A percentile compares a stretch with the other conserved stretches of the same genome.
Conservation (phyloP, 106 monocot genomes). For the Narthecium ossifragum region DNA sequence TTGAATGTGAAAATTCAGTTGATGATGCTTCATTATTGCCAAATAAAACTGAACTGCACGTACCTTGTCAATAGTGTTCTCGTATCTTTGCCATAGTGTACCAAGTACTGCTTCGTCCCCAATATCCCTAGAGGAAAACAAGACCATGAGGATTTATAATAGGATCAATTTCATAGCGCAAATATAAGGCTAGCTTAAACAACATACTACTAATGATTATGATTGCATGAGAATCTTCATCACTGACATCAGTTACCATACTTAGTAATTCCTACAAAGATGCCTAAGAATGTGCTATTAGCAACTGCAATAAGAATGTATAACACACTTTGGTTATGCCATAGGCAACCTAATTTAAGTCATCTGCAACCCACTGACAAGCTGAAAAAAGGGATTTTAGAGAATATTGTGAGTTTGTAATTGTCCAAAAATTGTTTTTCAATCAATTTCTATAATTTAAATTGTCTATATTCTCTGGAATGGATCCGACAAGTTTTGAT, state of each 20-base stretch:
- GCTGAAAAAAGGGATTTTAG: too few relatives aligned
- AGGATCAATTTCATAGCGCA: background rate
- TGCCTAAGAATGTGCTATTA: background rate
- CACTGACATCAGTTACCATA: background rate
- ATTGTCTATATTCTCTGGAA: too few relatives aligned
- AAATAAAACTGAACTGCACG: too few relatives aligned
- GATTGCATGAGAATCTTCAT: background rate
- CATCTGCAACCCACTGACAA: too few relatives aligned
- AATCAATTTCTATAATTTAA: too few relatives aligned
- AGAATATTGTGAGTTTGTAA: too few relatives aligned
- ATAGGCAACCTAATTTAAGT: too few relatives aligned
- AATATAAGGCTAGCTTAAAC: background rate
- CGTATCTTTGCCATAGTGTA: conserved; percentile 85
- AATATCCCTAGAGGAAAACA: conserved; percentile 41
- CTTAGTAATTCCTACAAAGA: background rate
- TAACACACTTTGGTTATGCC: too few relatives aligned
- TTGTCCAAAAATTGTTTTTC: too few relatives aligned
- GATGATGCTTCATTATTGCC: too few relatives aligned
- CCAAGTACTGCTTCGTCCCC: conserved; percentile 68
- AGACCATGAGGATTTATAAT: background rate
- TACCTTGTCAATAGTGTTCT: conserved; percentile 85
- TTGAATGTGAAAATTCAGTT: too few relatives aligned
- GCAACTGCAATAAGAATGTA: background rate
- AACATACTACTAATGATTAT: background rate
- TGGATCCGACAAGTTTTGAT: too few relatives aligned